Conservation (phyloP, 331 rosid species). For the Quercus tomentella region DNA sequence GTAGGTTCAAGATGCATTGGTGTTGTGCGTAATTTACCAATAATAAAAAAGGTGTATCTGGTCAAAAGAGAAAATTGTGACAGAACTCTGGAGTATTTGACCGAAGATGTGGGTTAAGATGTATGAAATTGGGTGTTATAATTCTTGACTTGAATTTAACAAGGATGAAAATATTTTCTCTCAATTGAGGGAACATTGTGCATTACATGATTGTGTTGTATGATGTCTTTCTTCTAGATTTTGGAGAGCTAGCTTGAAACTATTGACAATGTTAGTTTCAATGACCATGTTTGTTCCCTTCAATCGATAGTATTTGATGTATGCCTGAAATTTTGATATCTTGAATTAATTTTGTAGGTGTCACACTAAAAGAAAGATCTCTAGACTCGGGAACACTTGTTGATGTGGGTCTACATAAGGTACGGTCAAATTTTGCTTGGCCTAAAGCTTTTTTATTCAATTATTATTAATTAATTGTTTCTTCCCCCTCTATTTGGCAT, state of each 20-base stretch:
- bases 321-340: conserved; percentile 17
- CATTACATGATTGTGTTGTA: neutral
- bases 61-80: neutral
- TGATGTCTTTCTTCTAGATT: neutral
- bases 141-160: neutral
- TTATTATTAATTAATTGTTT: neutral
- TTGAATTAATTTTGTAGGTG: conserved; percentile 51
- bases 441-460: neutral
- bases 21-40: fast-evolving
- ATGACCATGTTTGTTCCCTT: neutral
- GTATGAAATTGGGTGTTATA: neutral
- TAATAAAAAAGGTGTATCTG: too few relatives aligned
- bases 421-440: conserved; percentile 24
- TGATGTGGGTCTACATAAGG: conserved; percentile 95
- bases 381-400: conserved; percentile 52
- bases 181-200: neutral
- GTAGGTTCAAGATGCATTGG: too few relatives aligned
- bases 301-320: neutral
- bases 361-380: conserved; percentile 61
- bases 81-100: neutral
- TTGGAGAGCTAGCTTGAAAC: neutral
- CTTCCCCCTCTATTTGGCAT: conserved; percentile 4
- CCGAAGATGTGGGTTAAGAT: neutral
- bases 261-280: neutral
- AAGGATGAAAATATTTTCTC: neutral